Base-by-base conservation (phyloP, 192 early-diverging fungal genomes). In the Backusella tarrabulga region DNA sequence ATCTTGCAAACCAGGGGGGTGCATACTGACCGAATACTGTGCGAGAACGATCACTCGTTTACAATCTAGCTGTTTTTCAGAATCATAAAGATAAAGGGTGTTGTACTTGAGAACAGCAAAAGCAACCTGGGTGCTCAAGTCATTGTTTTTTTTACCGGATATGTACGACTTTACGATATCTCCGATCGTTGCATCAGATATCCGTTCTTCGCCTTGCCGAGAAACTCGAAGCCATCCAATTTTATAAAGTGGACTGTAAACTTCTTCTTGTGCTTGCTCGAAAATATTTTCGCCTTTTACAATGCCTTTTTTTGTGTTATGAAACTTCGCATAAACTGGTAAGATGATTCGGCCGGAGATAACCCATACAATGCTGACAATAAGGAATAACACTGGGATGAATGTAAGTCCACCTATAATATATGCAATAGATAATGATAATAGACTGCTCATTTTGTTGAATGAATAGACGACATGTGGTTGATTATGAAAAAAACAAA, bases 81-180 rank as follows among this genome's bases (percentile, higher is more conserved):
- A 87, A 38, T 93, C 91, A 77, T 97, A 97, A 72, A 97, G 83
- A 52, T 93, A 93, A 69, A 97, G 86, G n/a, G 91, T 92, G 36
- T 92, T 88, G 72, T 92, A 90, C 38, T 91, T 91, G 73, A 97
- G 82, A 0, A 94, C 92, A 1, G 84, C 94, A 79, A 91, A 97
- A 70, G 90, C 88, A 34, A 84, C 81, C 88, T 68, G 67, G 32
- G 34, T 63, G 26, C 56, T 4, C 12, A 63, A 63, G 23, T 63
- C 26, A 70, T 92, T 89, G 66, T 87, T 80, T 60, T 80, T 82
- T 77, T 87, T 87, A 68, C 76, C 72, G 12, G 77, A 71, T 46
- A 84, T 79, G 67, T 79, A 81, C 21, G 77, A 71, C 54, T 76
- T 84, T 32, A 84, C 83, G 42, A 84, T 72, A 21, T 74, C 80